These are phyloP conservation scores for Danielozyma ontarioensis DNA, from an alignment of 805 yeast species.

Conservation along the genomic window DNA sequence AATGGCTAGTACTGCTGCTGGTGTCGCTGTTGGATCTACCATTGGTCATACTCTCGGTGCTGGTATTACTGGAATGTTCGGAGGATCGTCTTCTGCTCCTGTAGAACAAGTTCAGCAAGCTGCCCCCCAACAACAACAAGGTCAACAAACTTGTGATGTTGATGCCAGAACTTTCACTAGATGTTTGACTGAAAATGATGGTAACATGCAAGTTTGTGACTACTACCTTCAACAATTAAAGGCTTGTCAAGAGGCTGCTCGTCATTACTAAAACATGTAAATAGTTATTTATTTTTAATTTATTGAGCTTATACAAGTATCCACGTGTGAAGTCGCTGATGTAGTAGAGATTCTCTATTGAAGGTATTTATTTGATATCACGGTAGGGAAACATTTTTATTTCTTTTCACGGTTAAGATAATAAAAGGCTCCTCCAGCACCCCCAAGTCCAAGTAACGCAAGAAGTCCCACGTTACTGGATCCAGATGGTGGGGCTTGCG, in stretches of 20 bases:
- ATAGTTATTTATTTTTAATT: background rate
- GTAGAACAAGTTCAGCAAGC: constrained; percentile 44
- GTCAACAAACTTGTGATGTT: constrained; percentile 67
- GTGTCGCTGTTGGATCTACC: constrained; percentile 98
- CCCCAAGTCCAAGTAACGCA: background rate
- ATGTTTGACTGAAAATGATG: constrained; percentile 89
- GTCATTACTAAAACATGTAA: constrained; percentile 51
- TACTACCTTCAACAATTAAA: constrained; percentile 95
- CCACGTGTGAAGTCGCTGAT: background rate
- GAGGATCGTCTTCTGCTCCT: constrained; percentile 59
- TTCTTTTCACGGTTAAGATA: background rate
- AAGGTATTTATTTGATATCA: too few species aligned
- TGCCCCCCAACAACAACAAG: constrained; percentile 28
- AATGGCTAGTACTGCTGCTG: constrained; percentile 99
- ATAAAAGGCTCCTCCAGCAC: background rate
- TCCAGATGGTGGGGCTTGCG: background rate
- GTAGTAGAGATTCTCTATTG: too few species aligned
- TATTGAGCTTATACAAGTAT: background rate
- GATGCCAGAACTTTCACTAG: constrained; percentile 95
- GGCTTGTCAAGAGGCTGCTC: constrained; percentile 94
- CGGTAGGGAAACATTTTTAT: too few species aligned
- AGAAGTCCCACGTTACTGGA: background rate
- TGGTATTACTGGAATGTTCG: constrained; percentile 84
- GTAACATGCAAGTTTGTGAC: constrained; percentile 96
- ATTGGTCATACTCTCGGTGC: constrained; percentile 97